Conservation (phyloP, 441 rosid species). For the Croton setiger region DNA sequence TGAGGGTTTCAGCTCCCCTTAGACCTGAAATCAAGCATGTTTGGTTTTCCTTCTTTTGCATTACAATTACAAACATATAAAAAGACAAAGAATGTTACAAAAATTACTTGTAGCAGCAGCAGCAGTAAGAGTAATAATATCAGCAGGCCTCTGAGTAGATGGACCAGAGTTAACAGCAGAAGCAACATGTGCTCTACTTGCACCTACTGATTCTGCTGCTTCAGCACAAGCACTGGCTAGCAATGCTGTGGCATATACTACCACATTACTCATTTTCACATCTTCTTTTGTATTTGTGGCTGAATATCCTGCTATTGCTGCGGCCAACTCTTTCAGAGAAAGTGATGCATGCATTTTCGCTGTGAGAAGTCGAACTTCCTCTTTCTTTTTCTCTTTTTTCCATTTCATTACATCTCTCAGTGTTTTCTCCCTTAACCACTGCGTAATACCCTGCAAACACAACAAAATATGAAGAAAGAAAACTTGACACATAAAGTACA, state of each 20-base stretch:
- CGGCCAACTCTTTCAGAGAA: conserved; percentile 17
- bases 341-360: conserved; percentile 18
- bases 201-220: conserved; percentile 17
- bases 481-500: not conserved
- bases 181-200: not conserved
- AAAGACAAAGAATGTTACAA: not conserved
- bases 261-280: not conserved
- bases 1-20: conserved; percentile 18
- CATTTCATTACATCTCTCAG: not conserved
- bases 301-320: conserved; percentile 15
- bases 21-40: conserved; percentile 10
- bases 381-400: conserved; percentile 11
- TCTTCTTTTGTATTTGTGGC: conserved; percentile 2
- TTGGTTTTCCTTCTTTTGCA: no score
- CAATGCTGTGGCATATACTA: conserved; percentile 16
- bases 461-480: not conserved
- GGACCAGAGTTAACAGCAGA: conserved; percentile 17
- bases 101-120: conserved; percentile 18
- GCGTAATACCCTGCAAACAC: conserved; percentile 2
- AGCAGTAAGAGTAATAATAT: conserved; percentile 14
- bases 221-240: conserved; percentile 20
- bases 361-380: conserved; percentile 10
- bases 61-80: no score
- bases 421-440: conserved; percentile 4
- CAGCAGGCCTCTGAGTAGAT: conserved; percentile 10